Conservation (phyloP, 331 rosid species). For the Saraca asoca region DNA sequence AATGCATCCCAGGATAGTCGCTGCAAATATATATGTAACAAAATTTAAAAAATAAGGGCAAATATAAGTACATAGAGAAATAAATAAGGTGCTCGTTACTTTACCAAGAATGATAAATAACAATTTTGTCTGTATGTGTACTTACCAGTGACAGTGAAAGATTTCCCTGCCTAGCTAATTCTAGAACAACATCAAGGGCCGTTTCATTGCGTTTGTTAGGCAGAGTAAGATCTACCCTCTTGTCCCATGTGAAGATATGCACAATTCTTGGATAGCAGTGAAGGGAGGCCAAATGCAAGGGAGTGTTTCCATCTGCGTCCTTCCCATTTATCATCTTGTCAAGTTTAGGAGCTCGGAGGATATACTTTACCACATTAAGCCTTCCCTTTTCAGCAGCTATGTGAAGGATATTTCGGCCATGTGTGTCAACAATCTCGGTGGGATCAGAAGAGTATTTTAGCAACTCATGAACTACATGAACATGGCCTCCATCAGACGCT, state of each 20-base stretch:
- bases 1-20: background rate
- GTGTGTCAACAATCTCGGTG: background rate
- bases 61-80: too few relatives aligned
- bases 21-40: background rate
- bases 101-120: too few relatives aligned
- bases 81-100: too few relatives aligned
- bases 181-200: slow-evolving; percentile 18
- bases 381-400: slow-evolving; percentile 29
- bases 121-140: too few relatives aligned
- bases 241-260: slow-evolving; percentile 32
- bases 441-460: slow-evolving; percentile 4
- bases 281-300: slow-evolving; percentile 40
- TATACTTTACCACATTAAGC: background rate
- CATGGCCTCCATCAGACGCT: slow-evolving; percentile 35
- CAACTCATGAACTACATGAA: slow-evolving; percentile 10
- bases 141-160: too few relatives aligned
- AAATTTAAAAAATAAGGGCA: too few relatives aligned
- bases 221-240: background rate
- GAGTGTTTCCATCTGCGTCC: slow-evolving; percentile 29
- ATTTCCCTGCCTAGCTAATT: too few relatives aligned
- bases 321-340: slow-evolving; percentile 18
- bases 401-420: slow-evolving; percentile 35
- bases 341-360: slow-evolving; percentile 2
- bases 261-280: slow-evolving; percentile 16
- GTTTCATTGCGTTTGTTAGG: background rate